phyloP scores from a whole-genome alignment of 2,329 filamentous ascomycete genomes.

The Cordyceps javanica region DNA sequence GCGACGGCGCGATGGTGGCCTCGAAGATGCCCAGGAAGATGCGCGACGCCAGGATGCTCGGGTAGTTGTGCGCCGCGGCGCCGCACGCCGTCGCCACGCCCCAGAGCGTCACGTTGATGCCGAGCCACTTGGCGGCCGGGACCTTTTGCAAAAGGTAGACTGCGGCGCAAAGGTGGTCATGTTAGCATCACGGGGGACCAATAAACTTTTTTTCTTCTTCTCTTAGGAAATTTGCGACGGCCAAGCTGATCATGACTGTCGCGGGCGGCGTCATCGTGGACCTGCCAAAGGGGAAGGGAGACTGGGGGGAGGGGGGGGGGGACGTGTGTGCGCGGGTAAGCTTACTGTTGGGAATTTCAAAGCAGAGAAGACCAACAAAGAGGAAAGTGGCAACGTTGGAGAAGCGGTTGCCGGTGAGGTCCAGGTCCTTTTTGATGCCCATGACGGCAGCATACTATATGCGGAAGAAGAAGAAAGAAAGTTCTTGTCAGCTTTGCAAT shows the following conservation, averaged over 20 bases:
- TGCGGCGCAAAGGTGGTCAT: constrained; percentile 14
- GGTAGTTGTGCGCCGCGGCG: constrained; percentile 13
- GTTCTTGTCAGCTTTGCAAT: no score
- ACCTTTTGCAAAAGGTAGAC: constrained; percentile 49
- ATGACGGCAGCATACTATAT: constrained; percentile 55
- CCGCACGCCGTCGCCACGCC: constrained; percentile 20
- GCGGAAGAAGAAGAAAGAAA: no score
- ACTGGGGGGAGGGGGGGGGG: no score
- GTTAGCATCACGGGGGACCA: neutral
- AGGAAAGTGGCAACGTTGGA: constrained; percentile 49
- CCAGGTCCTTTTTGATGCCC: constrained; percentile 46
- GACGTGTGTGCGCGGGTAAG: constrained; percentile 7
- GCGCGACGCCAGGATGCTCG: constrained; percentile 11
- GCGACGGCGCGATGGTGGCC: constrained; percentile 12
- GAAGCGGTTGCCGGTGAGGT: constrained; percentile 49
- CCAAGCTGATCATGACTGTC: neutral
- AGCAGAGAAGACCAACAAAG: constrained; percentile 48
- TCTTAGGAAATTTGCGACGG: no score
- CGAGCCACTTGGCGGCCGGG: constrained; percentile 50
- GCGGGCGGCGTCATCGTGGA: neutral
- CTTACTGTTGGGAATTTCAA: constrained; percentile 48
- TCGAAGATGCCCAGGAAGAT: constrained; percentile 14
- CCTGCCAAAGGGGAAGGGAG: no score
- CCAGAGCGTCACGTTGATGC: constrained; percentile 46
- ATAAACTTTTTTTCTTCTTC: no score